phyloP scores from a whole-genome alignment of 208 protist species.

The Crithidia fasciculata region DNA sequence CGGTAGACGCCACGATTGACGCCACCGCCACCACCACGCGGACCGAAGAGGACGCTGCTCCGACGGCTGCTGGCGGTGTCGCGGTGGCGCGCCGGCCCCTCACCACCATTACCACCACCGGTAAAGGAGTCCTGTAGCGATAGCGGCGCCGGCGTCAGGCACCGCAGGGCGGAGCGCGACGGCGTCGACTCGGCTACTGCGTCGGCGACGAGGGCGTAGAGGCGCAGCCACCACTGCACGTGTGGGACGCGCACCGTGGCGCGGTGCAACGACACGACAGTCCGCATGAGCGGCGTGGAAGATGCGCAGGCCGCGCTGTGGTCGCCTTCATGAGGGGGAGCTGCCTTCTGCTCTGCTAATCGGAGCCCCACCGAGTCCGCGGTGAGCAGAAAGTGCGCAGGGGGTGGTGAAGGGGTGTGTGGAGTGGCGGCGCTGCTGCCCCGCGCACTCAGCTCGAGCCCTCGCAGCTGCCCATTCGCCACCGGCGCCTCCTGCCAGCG shows the following conservation, averaged over 20 bases:
- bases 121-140: constrained; percentile 4
- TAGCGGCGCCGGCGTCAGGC: neutral
- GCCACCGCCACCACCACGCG: neutral
- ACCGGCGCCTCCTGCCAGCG: constrained; percentile 26
- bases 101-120: neutral
- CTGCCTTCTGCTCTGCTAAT: neutral
- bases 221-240: constrained; percentile 30
- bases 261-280: constrained; percentile 15
- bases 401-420: neutral
- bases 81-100: neutral
- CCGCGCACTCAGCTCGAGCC: constrained; percentile 15
- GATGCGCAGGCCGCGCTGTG: neutral
- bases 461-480: constrained; percentile 24
- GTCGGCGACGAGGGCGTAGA: constrained; percentile 13
- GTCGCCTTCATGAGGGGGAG: neutral
- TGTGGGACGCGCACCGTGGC: constrained; percentile 19
- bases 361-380: constrained; percentile 9
- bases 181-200: neutral
- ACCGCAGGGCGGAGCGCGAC: neutral
- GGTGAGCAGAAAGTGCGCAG: constrained; percentile 15
- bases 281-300: neutral
- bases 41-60: neutral
- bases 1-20: constrained; percentile 2
- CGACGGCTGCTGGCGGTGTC: constrained; percentile 1
- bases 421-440: neutral